Conservation (phyloP, 1,284 basidiomycete genomes). For the Pseudozyma pruni region DNA sequence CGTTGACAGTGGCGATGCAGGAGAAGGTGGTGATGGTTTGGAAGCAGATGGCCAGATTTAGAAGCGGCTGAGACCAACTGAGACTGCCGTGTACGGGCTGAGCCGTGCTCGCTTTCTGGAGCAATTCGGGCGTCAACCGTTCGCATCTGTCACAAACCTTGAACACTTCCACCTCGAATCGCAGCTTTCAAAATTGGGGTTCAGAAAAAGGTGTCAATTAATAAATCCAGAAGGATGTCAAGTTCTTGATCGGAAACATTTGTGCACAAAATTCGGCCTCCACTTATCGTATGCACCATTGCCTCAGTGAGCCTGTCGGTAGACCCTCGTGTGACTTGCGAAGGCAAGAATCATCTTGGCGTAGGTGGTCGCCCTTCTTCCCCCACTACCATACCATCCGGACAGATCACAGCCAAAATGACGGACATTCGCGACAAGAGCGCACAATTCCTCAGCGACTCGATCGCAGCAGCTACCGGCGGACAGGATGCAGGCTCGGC, state of each 20-base stretch:
- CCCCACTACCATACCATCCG: background rate
- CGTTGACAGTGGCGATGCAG: too few relatives aligned
- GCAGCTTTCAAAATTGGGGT: too few relatives aligned
- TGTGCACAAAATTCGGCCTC: background rate
- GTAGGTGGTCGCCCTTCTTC: background rate
- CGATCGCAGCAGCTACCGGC: conserved; percentile 26
- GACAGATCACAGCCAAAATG: conserved; percentile 11
- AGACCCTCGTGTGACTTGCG: too few relatives aligned
- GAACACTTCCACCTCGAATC: too few relatives aligned
- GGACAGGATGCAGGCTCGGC: conserved; percentile 16
- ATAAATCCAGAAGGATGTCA: background rate
- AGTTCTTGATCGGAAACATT: background rate
- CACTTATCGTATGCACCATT: conserved; percentile 19
- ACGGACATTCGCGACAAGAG: conserved; percentile 40
- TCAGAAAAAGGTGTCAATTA: background rate
- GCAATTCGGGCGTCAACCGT: too few relatives aligned
- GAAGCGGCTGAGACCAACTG: too few relatives aligned
- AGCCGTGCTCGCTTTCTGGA: too few relatives aligned
- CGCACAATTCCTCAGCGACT: conserved; percentile 31
- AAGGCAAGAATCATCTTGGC: too few relatives aligned
- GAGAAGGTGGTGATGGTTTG: background rate
- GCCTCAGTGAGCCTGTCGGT: conserved; percentile 24
- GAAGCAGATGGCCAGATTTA: background rate
- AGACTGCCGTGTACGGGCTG: too few relatives aligned
- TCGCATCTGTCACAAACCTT: too few relatives aligned